phyloP scores from a whole-genome alignment of 352 stramenopile species.

The Phytopythium boreale region DNA sequence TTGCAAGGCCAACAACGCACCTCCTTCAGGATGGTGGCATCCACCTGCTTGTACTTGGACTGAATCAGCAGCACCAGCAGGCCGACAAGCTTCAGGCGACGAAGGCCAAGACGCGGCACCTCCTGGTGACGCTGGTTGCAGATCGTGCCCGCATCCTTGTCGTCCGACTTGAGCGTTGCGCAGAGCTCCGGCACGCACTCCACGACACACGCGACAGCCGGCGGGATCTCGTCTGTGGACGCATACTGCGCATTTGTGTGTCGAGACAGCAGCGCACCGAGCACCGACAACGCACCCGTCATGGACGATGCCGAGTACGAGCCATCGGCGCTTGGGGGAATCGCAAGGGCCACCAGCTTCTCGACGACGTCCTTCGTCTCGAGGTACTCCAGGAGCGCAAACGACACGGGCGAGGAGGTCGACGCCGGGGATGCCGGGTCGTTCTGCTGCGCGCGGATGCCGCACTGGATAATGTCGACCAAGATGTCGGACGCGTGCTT shows the following conservation, averaged over 20 bases:
- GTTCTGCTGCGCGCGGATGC: conserved; percentile 67
- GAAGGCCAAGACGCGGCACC: conserved; percentile 67
- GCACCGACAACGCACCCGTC: conserved; percentile 72
- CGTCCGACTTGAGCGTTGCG: conserved; percentile 53
- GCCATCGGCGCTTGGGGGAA: conserved; percentile 27
- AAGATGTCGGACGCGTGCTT: conserved; percentile 82
- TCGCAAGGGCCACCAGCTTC: conserved; percentile 56
- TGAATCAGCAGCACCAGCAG: conserved; percentile 79
- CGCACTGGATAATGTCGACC: conserved; percentile 86
- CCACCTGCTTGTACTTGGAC: conserved; percentile 81
- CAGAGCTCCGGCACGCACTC: conserved; percentile 65
- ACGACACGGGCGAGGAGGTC: conserved; percentile 48
- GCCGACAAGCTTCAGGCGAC: conserved; percentile 78
- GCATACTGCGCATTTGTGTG: conserved; percentile 79
- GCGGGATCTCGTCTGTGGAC: conserved; percentile 56
- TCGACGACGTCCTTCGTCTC: conserved; percentile 73
- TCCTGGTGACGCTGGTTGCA: conserved; percentile 74
- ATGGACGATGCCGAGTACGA: conserved; percentile 64
- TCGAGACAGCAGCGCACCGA: conserved; percentile 72
- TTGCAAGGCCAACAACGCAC: conserved; percentile 3
- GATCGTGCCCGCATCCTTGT: conserved; percentile 61
- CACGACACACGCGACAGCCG: conserved; percentile 48
- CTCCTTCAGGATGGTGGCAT: conserved; percentile 60
- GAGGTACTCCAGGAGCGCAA: conserved; percentile 74
- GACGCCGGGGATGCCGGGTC: conserved; percentile 62